Conservation (phyloP, 179 eudicot species). For the Heliamphora ciliata region DNA sequence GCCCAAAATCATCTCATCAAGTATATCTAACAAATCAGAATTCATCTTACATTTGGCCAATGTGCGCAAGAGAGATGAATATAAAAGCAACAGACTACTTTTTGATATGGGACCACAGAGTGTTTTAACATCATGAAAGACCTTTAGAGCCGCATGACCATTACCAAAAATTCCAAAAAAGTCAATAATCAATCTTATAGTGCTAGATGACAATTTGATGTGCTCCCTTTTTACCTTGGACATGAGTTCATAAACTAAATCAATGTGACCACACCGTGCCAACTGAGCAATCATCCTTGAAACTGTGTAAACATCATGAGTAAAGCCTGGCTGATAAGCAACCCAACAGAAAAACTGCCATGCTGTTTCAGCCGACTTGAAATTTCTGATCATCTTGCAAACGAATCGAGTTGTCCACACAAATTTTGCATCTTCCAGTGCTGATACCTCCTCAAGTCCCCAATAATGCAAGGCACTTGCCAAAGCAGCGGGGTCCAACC, state of each 20-base stretch:
- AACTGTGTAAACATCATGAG: constrained; percentile 65
- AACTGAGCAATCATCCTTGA: constrained; percentile 54
- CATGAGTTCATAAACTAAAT: constrained; percentile 49
- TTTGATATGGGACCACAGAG: constrained; percentile 46
- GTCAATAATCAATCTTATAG: constrained; percentile 55
- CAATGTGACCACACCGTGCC: constrained; percentile 45
- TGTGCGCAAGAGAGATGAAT: constrained; percentile 64
- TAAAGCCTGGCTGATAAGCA: constrained; percentile 55
- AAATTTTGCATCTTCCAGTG: constrained; percentile 60
- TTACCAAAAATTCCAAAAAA: constrained; percentile 52
- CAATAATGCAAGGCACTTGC: constrained; percentile 66
- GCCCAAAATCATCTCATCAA: constrained; percentile 59
- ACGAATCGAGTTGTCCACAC: constrained; percentile 81
- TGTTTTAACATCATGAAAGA: constrained; percentile 40
- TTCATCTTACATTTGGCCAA: constrained; percentile 68
- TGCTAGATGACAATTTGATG: constrained; percentile 48
- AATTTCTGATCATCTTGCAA: constrained; percentile 65
- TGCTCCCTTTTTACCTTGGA: constrained; percentile 43
- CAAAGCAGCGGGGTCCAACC: constrained; percentile 82
- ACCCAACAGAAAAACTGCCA: constrained; percentile 82
- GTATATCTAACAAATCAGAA: constrained; percentile 35
- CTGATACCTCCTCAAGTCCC: constrained; percentile 58
- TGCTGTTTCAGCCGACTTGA: constrained; percentile 63
- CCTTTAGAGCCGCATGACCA: constrained; percentile 59
- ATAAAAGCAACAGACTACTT: constrained; percentile 39